Evolutionary conservation across 495 filamentous ascomycete genomes (phyloP), one percentile per base, ranked within the genome.

Genomic region (Neurospora intermedia): DNA sequence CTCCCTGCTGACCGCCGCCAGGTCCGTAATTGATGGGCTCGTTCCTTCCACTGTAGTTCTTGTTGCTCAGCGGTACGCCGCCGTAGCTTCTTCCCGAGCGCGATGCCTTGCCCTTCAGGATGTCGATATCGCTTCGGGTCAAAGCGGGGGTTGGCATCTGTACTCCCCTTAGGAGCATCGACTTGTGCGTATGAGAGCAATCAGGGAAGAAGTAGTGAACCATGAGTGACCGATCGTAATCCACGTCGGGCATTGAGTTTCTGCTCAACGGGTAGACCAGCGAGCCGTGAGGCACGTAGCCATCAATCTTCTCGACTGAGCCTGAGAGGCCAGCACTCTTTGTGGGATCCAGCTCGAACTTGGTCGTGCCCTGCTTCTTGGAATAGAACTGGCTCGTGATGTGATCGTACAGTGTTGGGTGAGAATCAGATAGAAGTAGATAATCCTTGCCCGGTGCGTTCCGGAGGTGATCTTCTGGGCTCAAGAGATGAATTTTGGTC

Each of bases 151-250:
- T 82, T 0, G 89, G 83, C 70, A 94, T 87, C 75, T 91, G 89
- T 59, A 94, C 89, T 9, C 96, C 96, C 4, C 92, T 90, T 70
- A 99, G 86, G 35, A 99, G 87, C 92, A 96, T 96, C 9, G 94
- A 97, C 77, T 97, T 98, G 83, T 99, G 96, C 23, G 88, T 82
- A 76, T 92, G 86, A 18, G 83, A 82, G 15, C 87, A 88, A 48
- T 87, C 82, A 1, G 94, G 94, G 80, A 97, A 91, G 40, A 92
- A 88, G 79, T 97, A 99, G 73, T 91, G 81, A 66, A 97, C 92
- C 93, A 87, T 93, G 59, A 98, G 89, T 43, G 92, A 93, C 27
- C 89, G 89, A 83, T 98, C 93, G 71, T 93, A 91, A 27, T 96
- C 91, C 8, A 98, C 78, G 76, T 91, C 84, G 5, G 93, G 90